These are phyloP conservation scores for Zasmidium angulare DNA, from an alignment of 2,329 filamentous ascomycete genomes.

Conservation along the genomic window DNA sequence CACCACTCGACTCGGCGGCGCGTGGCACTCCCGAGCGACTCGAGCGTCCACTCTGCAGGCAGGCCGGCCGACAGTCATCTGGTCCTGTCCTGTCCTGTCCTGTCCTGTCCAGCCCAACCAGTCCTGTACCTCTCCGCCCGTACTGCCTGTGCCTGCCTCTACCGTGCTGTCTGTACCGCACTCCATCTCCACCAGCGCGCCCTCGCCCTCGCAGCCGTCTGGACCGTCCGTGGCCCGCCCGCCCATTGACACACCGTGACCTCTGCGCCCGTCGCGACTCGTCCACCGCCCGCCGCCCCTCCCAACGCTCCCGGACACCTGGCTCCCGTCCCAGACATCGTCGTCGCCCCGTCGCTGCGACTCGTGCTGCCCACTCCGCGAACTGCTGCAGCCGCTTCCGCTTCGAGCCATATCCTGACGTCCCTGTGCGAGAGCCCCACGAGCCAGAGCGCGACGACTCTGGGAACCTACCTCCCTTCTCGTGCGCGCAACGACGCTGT, in stretches of 20 bases:
- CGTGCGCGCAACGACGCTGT: constrained; percentile 14
- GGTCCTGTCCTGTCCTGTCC: too few relatives aligned
- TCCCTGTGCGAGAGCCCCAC: constrained; percentile 24
- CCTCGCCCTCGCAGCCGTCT: not conserved
- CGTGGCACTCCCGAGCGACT: constrained; percentile 12
- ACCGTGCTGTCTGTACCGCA: not conserved
- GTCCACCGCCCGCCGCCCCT: constrained; percentile 3
- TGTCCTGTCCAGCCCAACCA: not conserved
- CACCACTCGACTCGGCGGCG: constrained; percentile 5
- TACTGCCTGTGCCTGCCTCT: too few relatives aligned
- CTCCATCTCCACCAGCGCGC: not conserved
- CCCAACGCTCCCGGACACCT: constrained; percentile 17
- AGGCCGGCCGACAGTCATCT: too few relatives aligned
- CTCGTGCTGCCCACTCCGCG: constrained; percentile 13
- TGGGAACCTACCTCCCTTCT: constrained; percentile 13
- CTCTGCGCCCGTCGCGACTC: constrained; percentile 9
- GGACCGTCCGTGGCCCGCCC: not conserved
- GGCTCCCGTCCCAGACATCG: constrained; percentile 12
- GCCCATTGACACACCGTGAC: not conserved
- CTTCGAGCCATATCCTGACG: constrained; percentile 17
- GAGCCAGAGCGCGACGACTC: constrained; percentile 20
- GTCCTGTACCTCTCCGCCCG: not conserved
- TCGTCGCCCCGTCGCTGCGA: not conserved
- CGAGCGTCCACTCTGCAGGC: not conserved
- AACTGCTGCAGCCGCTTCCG: constrained; percentile 26